Conservation (phyloP, 1,284 basidiomycete genomes). For the Bjerkandera adusta region DNA sequence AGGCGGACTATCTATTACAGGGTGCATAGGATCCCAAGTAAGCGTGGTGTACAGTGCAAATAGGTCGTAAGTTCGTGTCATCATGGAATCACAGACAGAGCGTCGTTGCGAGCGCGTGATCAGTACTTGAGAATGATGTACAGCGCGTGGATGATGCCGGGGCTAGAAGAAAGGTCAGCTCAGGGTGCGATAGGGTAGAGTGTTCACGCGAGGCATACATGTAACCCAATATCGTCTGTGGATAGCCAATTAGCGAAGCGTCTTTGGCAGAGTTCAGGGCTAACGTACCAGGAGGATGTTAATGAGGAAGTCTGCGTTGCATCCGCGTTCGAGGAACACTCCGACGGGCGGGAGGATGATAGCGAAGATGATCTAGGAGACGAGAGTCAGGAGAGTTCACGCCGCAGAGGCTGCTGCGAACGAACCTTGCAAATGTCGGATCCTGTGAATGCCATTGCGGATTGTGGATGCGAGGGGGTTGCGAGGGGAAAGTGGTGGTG, state of each 20-base stretch:
- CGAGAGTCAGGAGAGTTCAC: no score
- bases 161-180: slow-evolving; percentile 41
- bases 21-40: slow-evolving; percentile 12
- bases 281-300: slow-evolving; percentile 57
- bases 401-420: no score
- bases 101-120: no score
- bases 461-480: no score
- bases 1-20: slow-evolving; percentile 13
- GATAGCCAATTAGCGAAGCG: slow-evolving; percentile 7
- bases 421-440: slow-evolving; percentile 75
- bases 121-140: slow-evolving; percentile 71
- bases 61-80: slow-evolving; percentile 8
- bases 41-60: slow-evolving; percentile 9
- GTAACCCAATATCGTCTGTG: slow-evolving; percentile 66
- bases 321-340: slow-evolving; percentile 81
- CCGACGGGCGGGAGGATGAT: slow-evolving; percentile 76
- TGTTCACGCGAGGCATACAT: slow-evolving; percentile 40
- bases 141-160: slow-evolving; percentile 75
- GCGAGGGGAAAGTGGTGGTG: slow-evolving; percentile 13
- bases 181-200: slow-evolving; percentile 13
- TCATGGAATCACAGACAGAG: slow-evolving; percentile 5
- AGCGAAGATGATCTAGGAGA: slow-evolving; percentile 65
- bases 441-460: slow-evolving; percentile 64
- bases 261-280: not conserved
- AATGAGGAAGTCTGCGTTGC: slow-evolving; percentile 66